A percentile compares a stretch with the other conserved stretches of the same genome.
phyloP scores from a whole-genome alignment of 2,329 filamentous ascomycete species.

The Hymenoscyphus occultus region DNA sequence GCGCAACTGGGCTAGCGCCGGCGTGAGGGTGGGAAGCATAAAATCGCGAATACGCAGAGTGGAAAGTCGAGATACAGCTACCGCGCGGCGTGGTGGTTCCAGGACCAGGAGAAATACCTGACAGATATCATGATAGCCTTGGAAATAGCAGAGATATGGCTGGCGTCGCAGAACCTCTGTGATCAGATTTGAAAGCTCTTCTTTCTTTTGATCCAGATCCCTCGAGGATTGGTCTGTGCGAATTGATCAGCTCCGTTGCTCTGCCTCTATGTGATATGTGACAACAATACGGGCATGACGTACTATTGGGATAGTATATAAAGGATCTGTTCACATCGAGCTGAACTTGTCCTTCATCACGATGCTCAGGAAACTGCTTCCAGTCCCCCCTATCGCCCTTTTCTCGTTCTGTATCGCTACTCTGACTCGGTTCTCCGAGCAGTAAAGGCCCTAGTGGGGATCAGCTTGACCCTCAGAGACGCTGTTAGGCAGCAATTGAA shows the following conservation, averaged over 20 bases:
- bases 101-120: slow-evolving; percentile 92
- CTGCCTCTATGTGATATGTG: slow-evolving; percentile 24
- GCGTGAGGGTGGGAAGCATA: slow-evolving; percentile 85
- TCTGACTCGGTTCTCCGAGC: slow-evolving; percentile 42
- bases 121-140: slow-evolving; percentile 97
- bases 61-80: slow-evolving; percentile 76
- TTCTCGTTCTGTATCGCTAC: slow-evolving; percentile 20
- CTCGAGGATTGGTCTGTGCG: slow-evolving; percentile 62
- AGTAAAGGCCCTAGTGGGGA: slow-evolving; percentile 57
- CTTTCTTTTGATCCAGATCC: slow-evolving; percentile 68
- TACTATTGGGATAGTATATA: slow-evolving; percentile 88
- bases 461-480: slow-evolving; percentile 20
- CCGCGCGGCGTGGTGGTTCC: slow-evolving; percentile 55
- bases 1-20: slow-evolving; percentile 79
- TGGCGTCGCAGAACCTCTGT: slow-evolving; percentile 74
- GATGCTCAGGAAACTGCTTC: slow-evolving; percentile 65
- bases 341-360: slow-evolving; percentile 85
- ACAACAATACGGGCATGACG: slow-evolving; percentile 33
- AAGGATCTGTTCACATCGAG: slow-evolving; percentile 96
- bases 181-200: slow-evolving; percentile 77
- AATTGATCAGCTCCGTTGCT: slow-evolving; percentile 25
- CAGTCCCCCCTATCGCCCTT: slow-evolving; percentile 29
- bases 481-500: slow-evolving; percentile 39
- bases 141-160: slow-evolving; percentile 89
- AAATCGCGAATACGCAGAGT: slow-evolving; percentile 92